phyloP scores from a whole-genome alignment of 1,284 basidiomycete species.

The Ustilago sp. region DNA sequence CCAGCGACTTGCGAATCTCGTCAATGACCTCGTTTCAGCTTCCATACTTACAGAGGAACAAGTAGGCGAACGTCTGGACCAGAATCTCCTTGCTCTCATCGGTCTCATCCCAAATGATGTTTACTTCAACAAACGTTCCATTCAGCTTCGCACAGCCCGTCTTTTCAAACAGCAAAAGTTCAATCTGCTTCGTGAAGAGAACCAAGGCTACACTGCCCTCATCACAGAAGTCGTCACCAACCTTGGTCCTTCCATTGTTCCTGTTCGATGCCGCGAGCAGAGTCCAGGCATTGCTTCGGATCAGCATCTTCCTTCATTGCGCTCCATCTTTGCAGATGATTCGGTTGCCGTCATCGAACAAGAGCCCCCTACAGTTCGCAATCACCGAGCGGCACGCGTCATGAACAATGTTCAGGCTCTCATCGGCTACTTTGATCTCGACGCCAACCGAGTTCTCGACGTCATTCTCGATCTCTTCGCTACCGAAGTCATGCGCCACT shows the following conservation, averaged over 20 bases:
- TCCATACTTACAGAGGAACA: constrained; percentile 19
- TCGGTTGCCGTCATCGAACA: constrained; percentile 50
- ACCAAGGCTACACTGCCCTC: constrained; percentile 95
- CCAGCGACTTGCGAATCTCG: constrained; percentile 31
- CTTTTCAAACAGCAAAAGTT: constrained; percentile 97
- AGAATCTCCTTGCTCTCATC: constrained; percentile 48
- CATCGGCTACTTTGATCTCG: constrained; percentile 87
- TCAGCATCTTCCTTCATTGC: background rate
- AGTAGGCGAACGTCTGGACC: constrained; percentile 48
- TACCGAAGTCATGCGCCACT: constrained; percentile 83
- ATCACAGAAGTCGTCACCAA: constrained; percentile 84
- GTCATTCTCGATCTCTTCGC: constrained; percentile 91
- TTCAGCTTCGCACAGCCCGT: constrained; percentile 63
- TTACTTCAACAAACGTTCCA: constrained; percentile 56
- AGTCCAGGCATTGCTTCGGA: background rate
- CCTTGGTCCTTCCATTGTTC: constrained; percentile 77
- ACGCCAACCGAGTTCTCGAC: constrained; percentile 92
- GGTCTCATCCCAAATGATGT: constrained; percentile 55
- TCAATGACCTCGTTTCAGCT: constrained; percentile 30
- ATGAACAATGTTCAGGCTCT: constrained; percentile 64
- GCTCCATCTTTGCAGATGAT: constrained; percentile 16
- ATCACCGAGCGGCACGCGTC: constrained; percentile 60
- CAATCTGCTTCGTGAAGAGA: constrained; percentile 95
- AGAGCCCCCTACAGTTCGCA: constrained; percentile 51
- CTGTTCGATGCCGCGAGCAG: constrained; percentile 71